Conservation (phyloP, 2,329 filamentous ascomycete species). For the Xylariaceae sp. region DNA sequence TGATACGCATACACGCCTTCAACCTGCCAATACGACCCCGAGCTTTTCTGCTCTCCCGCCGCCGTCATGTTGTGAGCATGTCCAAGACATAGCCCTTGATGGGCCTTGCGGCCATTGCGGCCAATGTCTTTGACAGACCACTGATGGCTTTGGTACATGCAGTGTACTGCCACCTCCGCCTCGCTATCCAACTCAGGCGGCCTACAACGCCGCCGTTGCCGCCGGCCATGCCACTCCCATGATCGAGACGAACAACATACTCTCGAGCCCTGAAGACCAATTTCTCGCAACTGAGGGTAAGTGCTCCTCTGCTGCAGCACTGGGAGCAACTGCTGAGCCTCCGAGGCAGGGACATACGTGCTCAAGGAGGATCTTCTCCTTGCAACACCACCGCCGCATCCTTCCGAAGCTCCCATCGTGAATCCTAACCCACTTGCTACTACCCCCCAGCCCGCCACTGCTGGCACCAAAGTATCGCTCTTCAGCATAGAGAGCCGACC, state of each 20-base stretch:
- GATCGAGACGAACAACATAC: constrained; percentile 88
- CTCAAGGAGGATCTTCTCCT: constrained; percentile 87
- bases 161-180: constrained; percentile 82
- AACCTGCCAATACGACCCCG: too few species aligned
- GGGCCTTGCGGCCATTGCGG: too few species aligned
- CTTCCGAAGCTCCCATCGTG: constrained; percentile 78
- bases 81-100: too few species aligned
- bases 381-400: constrained; percentile 89
- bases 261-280: constrained; percentile 80
- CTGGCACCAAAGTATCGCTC: constrained; percentile 77
- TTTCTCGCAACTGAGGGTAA: constrained; percentile 88
- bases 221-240: constrained; percentile 63
- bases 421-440: constrained; percentile 91
- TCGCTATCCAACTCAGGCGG: constrained; percentile 68
- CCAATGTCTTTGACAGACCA: too few species aligned
- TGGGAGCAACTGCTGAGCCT: constrained; percentile 10
- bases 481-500: constrained; percentile 60
- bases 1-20: too few species aligned
- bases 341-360: constrained; percentile 66
- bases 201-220: constrained; percentile 64
- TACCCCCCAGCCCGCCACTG: constrained; percentile 71
- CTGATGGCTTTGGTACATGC: constrained; percentile 7
- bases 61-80: too few species aligned
- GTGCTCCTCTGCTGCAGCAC: constrained; percentile 1
- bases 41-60: too few species aligned